These are phyloP conservation scores for Saussurea involucrata DNA, from an alignment of 129 eudicot genomes.

Conservation along the genomic window DNA sequence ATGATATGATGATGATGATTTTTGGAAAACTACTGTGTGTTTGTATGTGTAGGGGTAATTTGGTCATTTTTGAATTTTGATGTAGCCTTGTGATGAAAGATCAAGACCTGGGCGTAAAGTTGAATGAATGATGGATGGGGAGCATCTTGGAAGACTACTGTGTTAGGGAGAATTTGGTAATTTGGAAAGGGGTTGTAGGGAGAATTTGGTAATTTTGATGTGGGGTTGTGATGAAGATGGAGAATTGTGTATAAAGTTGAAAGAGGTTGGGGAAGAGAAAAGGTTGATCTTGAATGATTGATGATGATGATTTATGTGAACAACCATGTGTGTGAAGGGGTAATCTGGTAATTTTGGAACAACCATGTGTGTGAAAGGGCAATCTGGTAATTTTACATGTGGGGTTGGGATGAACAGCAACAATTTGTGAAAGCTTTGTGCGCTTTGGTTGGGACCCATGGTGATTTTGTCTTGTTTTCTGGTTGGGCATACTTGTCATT, in stretches of 20 bases:
- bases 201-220: conserved; percentile 7
- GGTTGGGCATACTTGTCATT: conserved; percentile 11
- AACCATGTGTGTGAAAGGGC: not conserved
- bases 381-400: conserved; percentile 5
- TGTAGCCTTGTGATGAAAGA: not conserved
- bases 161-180: conserved; percentile 1
- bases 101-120: not conserved
- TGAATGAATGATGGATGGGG: not conserved
- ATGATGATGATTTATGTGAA: not conserved
- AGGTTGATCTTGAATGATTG: not conserved
- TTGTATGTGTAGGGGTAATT: not conserved
- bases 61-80: not conserved
- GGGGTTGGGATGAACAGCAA: conserved; percentile 8
- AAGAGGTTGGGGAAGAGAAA: not conserved
- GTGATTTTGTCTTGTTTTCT: conserved; percentile 27
- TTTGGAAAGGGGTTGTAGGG: not conserved
- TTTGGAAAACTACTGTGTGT: not conserved
- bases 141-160: not conserved
- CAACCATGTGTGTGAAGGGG: not conserved
- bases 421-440: conserved; percentile 4
- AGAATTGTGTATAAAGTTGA: not conserved
- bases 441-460: conserved; percentile 20
- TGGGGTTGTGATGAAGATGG: not conserved
- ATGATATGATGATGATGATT: not conserved
- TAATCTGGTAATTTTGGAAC: not conserved